A percentile compares a stretch with the other conserved stretches of the same genome.
phyloP scores from a whole-genome alignment of 192 early-diverging fungal genomes.

The Umbelopsis vinacea region DNA sequence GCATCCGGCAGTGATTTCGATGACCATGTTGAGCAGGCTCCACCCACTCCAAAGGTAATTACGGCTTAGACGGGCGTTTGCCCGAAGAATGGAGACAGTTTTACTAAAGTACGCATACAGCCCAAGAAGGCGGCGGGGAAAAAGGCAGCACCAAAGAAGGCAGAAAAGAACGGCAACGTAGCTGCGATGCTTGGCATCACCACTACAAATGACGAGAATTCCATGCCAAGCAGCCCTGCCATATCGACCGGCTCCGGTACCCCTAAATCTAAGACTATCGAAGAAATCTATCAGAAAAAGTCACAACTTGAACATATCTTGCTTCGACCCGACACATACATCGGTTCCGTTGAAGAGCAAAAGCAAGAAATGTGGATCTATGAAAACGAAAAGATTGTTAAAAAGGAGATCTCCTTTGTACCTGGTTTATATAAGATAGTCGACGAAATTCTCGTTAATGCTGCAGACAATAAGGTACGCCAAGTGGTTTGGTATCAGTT shows the following conservation, averaged over 20 bases:
- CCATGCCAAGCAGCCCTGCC: background rate
- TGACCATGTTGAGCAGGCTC: constrained; percentile 15
- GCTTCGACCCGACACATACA: constrained; percentile 94
- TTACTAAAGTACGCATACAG: background rate
- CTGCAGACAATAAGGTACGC: constrained; percentile 87
- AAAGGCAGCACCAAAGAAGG: constrained; percentile 16
- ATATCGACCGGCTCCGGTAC: background rate
- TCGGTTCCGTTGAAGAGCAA: constrained; percentile 86
- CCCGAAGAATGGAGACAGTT: background rate
- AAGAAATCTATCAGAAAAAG: constrained; percentile 96
- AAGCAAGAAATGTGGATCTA: constrained; percentile 88
- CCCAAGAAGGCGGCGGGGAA: constrained; percentile 12
- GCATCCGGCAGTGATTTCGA: constrained; percentile 27
- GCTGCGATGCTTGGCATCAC: background rate
- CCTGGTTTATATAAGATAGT: constrained; percentile 98
- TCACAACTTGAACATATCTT: constrained; percentile 95
- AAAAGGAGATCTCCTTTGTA: constrained; percentile 74
- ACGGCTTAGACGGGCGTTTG: background rate
- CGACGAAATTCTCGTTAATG: constrained; percentile 98
- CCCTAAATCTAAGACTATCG: constrained; percentile 52
- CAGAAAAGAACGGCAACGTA: background rate
- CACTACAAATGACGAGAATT: background rate
- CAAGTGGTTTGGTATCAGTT: background rate
- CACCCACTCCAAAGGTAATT: constrained; percentile 21
- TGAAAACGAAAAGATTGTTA: constrained; percentile 60